Conservation (phyloP, 768 basidiomycete species). For the Russula sp. region DNA sequence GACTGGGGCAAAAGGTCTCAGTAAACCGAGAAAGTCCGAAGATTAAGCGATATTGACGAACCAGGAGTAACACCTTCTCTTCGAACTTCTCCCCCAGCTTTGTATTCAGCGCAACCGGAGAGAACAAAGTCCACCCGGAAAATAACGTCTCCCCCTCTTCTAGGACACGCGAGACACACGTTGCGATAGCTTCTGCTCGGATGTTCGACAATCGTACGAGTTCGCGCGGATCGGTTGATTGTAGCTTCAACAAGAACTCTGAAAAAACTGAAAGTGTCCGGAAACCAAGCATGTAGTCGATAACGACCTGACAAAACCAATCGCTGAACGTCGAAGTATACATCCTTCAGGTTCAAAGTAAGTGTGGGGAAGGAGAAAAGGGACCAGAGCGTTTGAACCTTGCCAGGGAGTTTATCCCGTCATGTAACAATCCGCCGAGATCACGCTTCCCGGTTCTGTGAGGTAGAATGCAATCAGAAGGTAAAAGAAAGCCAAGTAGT, state of each 20-base stretch:
- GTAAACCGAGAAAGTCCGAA: conserved; percentile 21
- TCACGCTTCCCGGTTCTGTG: conserved; percentile 93
- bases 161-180: conserved; percentile 58
- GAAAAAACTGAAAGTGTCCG: conserved; percentile 86
- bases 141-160: conserved; percentile 55
- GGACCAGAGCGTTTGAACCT: conserved; percentile 42
- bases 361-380: conserved; percentile 7
- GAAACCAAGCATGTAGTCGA: conserved; percentile 88
- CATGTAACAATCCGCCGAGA: conserved; percentile 85
- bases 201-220: conserved; percentile 86
- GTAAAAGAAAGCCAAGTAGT: neutral
- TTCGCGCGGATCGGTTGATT: conserved; percentile 89
- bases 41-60: conserved; percentile 41
- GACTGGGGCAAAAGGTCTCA: conserved; percentile 34
- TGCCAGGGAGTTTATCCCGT: conserved; percentile 92
- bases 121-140: conserved; percentile 89
- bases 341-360: conserved; percentile 48
- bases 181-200: conserved; percentile 89
- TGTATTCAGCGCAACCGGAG: conserved; percentile 71
- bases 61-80: conserved; percentile 89
- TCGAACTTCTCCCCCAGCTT: conserved; percentile 80
- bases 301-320: conserved; percentile 96
- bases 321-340: conserved; percentile 88
- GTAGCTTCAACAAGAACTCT: conserved; percentile 85
- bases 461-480: conserved; percentile 9